Percentiles rank a stretch among this genome's conserved stretches.
These are phyloP conservation scores for Capronia coronata DNA, from an alignment of 2,329 filamentous ascomycete species.

Conservation along the genomic window DNA sequence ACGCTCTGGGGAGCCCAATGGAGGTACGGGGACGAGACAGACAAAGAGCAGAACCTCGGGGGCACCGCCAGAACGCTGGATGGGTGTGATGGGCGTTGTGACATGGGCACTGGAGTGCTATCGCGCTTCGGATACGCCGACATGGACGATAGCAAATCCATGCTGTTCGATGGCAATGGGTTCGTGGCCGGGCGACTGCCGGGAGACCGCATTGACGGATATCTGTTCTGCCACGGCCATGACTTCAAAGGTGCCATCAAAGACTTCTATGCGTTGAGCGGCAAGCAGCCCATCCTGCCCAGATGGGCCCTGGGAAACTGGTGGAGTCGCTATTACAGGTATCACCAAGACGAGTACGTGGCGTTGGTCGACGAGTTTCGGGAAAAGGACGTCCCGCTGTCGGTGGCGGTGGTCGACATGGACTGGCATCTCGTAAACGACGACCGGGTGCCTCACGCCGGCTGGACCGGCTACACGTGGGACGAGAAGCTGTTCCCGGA, in stretches of 20 bases:
- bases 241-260: conserved; percentile 51
- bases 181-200: conserved; percentile 42
- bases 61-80: conserved; percentile 53
- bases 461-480: conserved; percentile 60
- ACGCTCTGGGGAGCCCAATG: conserved; percentile 42
- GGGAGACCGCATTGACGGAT: conserved; percentile 48
- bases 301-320: conserved; percentile 58
- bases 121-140: conserved; percentile 47
- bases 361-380: conserved; percentile 52
- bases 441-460: conserved; percentile 41
- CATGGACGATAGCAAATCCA: conserved; percentile 51
- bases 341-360: conserved; percentile 51
- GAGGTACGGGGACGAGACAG: conserved; percentile 46
- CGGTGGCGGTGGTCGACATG: conserved; percentile 59
- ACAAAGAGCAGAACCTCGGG: conserved; percentile 35
- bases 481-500: conserved; percentile 53
- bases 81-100: conserved; percentile 45
- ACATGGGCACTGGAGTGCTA: conserved; percentile 47
- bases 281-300: conserved; percentile 50
- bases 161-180: conserved; percentile 51
- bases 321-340: conserved; percentile 60
- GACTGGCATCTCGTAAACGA: conserved; percentile 57
- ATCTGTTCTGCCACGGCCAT: conserved; percentile 55
- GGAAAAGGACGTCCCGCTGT: conserved; percentile 48
- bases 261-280: conserved; percentile 51